Evolutionary conservation across 2,329 filamentous ascomycete genomes (phyloP).

Genomic region (Raffaelea arxii): DNA sequence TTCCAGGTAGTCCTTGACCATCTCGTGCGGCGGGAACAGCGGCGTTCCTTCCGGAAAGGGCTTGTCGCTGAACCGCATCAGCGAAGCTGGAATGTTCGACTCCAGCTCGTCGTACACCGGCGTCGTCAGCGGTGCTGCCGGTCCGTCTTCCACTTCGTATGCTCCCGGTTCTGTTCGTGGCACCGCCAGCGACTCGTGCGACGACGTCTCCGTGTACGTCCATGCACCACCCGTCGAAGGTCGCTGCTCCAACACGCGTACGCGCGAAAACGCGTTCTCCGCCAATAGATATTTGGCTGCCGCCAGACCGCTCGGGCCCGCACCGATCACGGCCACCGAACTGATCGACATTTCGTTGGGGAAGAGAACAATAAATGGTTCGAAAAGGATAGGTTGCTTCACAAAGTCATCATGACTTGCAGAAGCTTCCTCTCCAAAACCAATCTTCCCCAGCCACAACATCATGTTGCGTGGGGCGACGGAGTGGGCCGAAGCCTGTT

Average conservation of each 20-base stretch:
- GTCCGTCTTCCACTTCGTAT: slow-evolving; percentile 7
- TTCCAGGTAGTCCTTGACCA: slow-evolving; percentile 56
- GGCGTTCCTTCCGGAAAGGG: slow-evolving; percentile 46
- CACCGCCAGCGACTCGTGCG: slow-evolving; percentile 13
- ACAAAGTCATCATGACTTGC: too few relatives aligned
- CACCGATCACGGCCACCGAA: slow-evolving; percentile 53
- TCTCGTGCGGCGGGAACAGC: slow-evolving; percentile 56
- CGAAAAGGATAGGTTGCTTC: too few relatives aligned
- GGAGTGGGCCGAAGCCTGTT: too few relatives aligned
- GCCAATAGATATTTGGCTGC: slow-evolving; percentile 53
- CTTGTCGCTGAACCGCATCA: slow-evolving; percentile 62
- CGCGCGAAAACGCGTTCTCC: slow-evolving; percentile 49
- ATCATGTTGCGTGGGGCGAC: too few relatives aligned
- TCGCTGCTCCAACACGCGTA: slow-evolving; percentile 64
- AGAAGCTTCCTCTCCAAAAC: too few relatives aligned
- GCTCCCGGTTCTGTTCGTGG: slow-evolving; percentile 20
- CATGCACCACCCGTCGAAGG: slow-evolving; percentile 57
- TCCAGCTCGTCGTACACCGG: slow-evolving; percentile 63
- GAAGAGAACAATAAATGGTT: too few relatives aligned
- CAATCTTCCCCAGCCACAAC: too few relatives aligned
- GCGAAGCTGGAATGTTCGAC: slow-evolving; percentile 62
- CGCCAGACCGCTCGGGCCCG: slow-evolving; percentile 53
- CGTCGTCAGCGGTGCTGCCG: slow-evolving; percentile 47
- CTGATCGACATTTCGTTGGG: too few relatives aligned
- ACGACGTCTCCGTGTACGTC: slow-evolving; percentile 45